phyloP scores from a whole-genome alignment of 2,329 filamentous ascomycete genomes.

The Cytospora leucostoma region DNA sequence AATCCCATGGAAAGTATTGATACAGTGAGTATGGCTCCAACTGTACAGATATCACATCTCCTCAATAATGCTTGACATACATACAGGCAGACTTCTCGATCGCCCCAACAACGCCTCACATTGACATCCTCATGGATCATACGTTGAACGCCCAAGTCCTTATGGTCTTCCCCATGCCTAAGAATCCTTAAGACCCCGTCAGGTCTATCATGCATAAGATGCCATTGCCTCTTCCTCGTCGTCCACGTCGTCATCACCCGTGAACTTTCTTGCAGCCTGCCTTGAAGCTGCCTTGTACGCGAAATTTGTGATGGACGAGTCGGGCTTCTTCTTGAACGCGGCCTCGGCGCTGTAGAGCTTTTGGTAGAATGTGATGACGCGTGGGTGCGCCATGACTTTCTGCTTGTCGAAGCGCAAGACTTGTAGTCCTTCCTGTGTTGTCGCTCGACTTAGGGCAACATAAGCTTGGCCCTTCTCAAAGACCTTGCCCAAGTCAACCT shows the following conservation, averaged over 20 bases:
- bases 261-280: conserved; percentile 28
- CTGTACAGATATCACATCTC: not conserved
- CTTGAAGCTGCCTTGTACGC: conserved; percentile 38
- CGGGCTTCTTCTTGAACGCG: conserved; percentile 37
- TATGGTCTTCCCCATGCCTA: conserved; percentile 2
- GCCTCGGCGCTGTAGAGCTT: conserved; percentile 73
- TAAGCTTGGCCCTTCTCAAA: conserved; percentile 99
- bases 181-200: not conserved
- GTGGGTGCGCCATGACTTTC: conserved; percentile 93
- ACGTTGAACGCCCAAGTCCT: not conserved
- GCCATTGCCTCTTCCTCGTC: conserved; percentile 28
- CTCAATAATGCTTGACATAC: not conserved
- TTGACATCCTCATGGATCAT: conserved; percentile 1
- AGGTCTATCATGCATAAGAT: conserved; percentile 6
- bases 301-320: conserved; percentile 43
- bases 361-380: conserved; percentile 82
- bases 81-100: not conserved
- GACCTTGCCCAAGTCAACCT: conserved; percentile 86
- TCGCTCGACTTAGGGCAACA: conserved; percentile 91
- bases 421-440: conserved; percentile 81
- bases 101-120: conserved; percentile 1
- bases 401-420: conserved; percentile 84
- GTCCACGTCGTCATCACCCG: conserved; percentile 22
- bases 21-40: not conserved
- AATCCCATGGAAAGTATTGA: not conserved